phyloP scores from a whole-genome alignment of 2,329 filamentous ascomycete species.

The Dactylonectria macrodidyma region DNA sequence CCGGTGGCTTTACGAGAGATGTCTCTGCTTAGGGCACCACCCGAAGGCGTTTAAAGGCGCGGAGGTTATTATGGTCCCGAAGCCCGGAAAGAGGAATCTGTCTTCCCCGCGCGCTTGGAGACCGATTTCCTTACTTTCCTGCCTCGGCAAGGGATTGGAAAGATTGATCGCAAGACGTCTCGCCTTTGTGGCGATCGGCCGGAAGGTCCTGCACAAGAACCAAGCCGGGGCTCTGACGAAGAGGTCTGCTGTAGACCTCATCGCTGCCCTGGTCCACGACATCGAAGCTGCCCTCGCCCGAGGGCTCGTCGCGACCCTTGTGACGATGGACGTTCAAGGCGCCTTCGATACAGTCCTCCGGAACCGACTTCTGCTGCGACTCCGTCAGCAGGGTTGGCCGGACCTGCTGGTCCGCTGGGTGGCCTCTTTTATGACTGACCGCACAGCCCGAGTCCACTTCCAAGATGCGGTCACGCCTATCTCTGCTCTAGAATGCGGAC shows the following conservation, averaged over 20 bases:
- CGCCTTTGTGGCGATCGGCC: constrained; percentile 35
- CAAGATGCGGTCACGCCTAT: constrained; percentile 24
- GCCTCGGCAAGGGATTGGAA: constrained; percentile 48
- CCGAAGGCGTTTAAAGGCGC: constrained; percentile 39
- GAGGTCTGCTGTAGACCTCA: constrained; percentile 26
- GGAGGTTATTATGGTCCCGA: constrained; percentile 45
- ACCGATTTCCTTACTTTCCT: constrained; percentile 46
- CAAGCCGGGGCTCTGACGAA: constrained; percentile 44
- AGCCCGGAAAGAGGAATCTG: constrained; percentile 41
- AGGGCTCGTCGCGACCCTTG: constrained; percentile 30
- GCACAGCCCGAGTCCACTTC: constrained; percentile 14
- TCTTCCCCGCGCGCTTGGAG: constrained; percentile 38
- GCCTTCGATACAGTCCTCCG: constrained; percentile 38
- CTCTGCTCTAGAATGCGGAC: too few relatives aligned
- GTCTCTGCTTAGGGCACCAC: constrained; percentile 37
- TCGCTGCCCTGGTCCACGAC: constrained; percentile 35
- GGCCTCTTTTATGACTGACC: constrained; percentile 31
- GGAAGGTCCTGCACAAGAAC: constrained; percentile 38
- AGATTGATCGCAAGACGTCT: constrained; percentile 42
- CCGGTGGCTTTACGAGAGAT: constrained; percentile 34
- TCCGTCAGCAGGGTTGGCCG: constrained; percentile 36
- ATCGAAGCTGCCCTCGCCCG: too few relatives aligned
- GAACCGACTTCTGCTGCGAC: constrained; percentile 35
- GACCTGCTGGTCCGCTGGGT: constrained; percentile 28
- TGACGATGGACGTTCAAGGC: constrained; percentile 39